phyloP scores from a whole-genome alignment of 352 stramenopile genomes.

The Phytophthora syringae region DNA sequence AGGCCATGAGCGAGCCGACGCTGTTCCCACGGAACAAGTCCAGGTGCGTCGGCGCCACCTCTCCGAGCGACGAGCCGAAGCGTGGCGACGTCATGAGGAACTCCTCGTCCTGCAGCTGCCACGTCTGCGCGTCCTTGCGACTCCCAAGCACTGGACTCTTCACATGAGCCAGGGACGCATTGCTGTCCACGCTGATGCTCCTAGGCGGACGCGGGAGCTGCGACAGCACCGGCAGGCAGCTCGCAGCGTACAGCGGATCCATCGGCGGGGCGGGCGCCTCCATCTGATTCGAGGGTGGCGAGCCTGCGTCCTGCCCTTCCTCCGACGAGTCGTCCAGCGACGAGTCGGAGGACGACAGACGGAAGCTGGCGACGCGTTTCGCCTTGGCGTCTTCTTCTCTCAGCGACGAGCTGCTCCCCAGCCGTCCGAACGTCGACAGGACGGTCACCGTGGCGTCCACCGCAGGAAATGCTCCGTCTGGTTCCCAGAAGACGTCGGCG shows the following conservation, averaged over 20 bases:
- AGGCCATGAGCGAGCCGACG: constrained; percentile 30
- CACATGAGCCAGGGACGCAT: constrained; percentile 43
- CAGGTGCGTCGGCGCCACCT: constrained; percentile 17
- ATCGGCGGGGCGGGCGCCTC: constrained; percentile 31
- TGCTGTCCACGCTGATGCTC: constrained; percentile 56
- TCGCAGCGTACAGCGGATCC: constrained; percentile 54
- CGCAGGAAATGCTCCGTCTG: constrained; percentile 28
- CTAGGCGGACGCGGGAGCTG: constrained; percentile 46
- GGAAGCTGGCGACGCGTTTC: constrained; percentile 49
- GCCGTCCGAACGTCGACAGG: constrained; percentile 34
- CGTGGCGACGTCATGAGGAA: constrained; percentile 64
- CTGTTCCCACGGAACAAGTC: constrained; percentile 40
- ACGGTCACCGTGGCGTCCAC: constrained; percentile 23
- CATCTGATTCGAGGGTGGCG: constrained; percentile 20
- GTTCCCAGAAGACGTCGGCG: constrained; percentile 30
- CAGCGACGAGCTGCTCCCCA: constrained; percentile 38
- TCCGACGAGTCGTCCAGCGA: constrained; percentile 64
- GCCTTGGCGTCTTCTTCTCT: too few species aligned
- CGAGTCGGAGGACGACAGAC: constrained; percentile 59
- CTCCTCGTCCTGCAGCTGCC: constrained; percentile 76
- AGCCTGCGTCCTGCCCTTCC: constrained; percentile 39
- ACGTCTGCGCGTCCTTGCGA: constrained; percentile 69
- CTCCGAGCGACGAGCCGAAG: constrained; percentile 43
- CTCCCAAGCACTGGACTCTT: constrained; percentile 68
- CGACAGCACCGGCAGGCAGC: constrained; percentile 54